phyloP scores from a whole-genome alignment of 2,329 filamentous ascomycete genomes.

The Tolypocladium guangdongense region DNA sequence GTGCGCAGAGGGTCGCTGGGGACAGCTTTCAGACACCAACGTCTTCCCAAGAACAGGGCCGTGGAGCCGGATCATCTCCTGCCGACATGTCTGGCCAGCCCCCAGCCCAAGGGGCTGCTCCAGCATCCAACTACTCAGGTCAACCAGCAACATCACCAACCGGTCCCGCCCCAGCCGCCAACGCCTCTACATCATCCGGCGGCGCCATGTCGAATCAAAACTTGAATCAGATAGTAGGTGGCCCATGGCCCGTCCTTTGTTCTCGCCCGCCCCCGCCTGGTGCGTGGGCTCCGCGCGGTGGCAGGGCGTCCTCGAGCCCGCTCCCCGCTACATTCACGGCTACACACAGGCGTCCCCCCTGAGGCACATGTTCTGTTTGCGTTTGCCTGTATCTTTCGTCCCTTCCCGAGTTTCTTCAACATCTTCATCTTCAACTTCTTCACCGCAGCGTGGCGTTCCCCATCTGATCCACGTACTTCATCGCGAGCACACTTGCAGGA shows the following conservation, averaged over 20 bases:
- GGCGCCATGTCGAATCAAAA: slow-evolving; percentile 69
- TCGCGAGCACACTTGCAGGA: background rate
- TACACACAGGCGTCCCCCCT: background rate
- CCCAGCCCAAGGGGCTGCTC: slow-evolving; percentile 17
- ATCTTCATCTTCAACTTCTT: too few species aligned
- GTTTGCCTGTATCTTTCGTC: background rate
- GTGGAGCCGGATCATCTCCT: background rate
- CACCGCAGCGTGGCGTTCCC: background rate
- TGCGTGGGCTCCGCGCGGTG: background rate
- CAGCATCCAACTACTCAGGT: slow-evolving; percentile 18
- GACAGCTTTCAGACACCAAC: background rate
- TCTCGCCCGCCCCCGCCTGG: background rate
- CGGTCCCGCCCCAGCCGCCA: slow-evolving; percentile 16
- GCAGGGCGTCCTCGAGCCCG: background rate
- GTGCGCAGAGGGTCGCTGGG: background rate
- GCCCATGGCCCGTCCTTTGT: slow-evolving; percentile 9
- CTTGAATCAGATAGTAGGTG: slow-evolving; percentile 86
- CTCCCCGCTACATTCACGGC: background rate
- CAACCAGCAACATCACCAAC: slow-evolving; percentile 23
- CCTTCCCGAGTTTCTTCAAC: background rate
- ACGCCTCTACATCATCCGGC: slow-evolving; percentile 15
- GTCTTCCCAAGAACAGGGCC: background rate
- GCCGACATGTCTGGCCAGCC: slow-evolving; percentile 22
- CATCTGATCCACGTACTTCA: background rate
- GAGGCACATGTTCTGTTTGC: background rate